Base-by-base conservation (phyloP, 768 basidiomycete species). In the Podaxis rugospora region DNA sequence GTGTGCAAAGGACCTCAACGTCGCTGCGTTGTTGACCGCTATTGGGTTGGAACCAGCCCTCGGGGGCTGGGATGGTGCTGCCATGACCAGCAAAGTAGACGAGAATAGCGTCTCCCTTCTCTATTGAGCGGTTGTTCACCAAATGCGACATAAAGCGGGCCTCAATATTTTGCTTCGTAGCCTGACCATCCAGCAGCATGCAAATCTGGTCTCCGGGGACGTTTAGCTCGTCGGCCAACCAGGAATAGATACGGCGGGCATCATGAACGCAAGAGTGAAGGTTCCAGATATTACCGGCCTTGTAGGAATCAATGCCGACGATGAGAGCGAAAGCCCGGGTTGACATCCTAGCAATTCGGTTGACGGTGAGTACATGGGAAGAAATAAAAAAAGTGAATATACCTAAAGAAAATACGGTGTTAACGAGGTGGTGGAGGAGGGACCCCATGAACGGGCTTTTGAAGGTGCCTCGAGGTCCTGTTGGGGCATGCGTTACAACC, bases 51-150 rank as follows among this genome's bases (percentile, higher is more conserved):
- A 80, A 83, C 89, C 88, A 89, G 54, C 78, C 83, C 37, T 72
- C 70, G 53, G 87, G 87, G n/a, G 85, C 80, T 13, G 74, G 69
- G 46, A 86, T 67, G 57, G 71, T 77, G 67, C 84, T 86, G 25
- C 88, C 88, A 68, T 89, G 87, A n/a, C 88, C 89, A 39, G 89
- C 86, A 67, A 88, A 90, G 66, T 87, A 90, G 53, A 90, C 69
- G 63, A 90, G 64, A 42, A 90, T 78, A 35, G 88, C 83, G 61
- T 89, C 88, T 23, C 84, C 88, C 25, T 70, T 72, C 51, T 82
- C 78, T 55, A 90, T 86, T 28, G 71, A 72, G 6, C 80, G 73
- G 66, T 90, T 89, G 69, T 85, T 83, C 63, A 84, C 75, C 39
- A 90, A 76, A 65, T 89, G 88, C 3, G 74, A 73, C 76, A 82